Evolutionary conservation across 371 early-diverging fungal genomes (phyloP), one percentile per base, ranked within the genome.

Genomic region (Mycotypha africana): DNA sequence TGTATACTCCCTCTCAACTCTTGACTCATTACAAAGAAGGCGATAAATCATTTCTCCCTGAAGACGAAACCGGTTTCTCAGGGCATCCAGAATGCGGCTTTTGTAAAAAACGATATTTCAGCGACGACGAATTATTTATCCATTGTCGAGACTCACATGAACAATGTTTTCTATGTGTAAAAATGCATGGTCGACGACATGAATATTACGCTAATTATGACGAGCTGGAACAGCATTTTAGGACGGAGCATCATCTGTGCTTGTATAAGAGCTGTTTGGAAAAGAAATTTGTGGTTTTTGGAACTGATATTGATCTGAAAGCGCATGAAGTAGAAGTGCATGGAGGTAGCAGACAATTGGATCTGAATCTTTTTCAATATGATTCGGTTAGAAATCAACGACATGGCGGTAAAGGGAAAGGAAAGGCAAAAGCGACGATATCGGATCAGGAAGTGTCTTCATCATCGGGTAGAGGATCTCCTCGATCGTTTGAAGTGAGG

Each of bases 271-370:
- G 80, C 39, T 97, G 97, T 58, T 58, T 94, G 38, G 96, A 93
- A 44, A 80, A 84, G 52, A 96, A 95, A 71, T 97, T 97, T 79
- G 83, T 96, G n/a, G 97, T 96, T 0, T 97, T 97, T 75, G 84
- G 75, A 14, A 75, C 88, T 6, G 85, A 92, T 17, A 82, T 97
- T 44, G 97, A 97, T 61, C 56, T 95, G 28, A 89, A 87, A 53
- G 90, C 84, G 4, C 97, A 97, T 49, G 77, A 79, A 60, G 80
- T 76, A 34, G 71, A 82, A 43, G 74, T 51, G 15, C 79, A 81
- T 38, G 68, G 69, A 12, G 67, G 60, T 12, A 53, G 67, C 22
- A 64, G 78, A 28, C 66, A 64, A 22, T 62, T 86, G 12, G 79
- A 78, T 14, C 32, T 84, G 16, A 69, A 68, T 38, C n/a, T n/a